A percentile compares a stretch with the other conserved stretches of the same genome.
These are phyloP conservation scores for Clonostachys rosea DNA, from an alignment of 2,329 filamentous ascomycete genomes.

Conservation along the genomic window DNA sequence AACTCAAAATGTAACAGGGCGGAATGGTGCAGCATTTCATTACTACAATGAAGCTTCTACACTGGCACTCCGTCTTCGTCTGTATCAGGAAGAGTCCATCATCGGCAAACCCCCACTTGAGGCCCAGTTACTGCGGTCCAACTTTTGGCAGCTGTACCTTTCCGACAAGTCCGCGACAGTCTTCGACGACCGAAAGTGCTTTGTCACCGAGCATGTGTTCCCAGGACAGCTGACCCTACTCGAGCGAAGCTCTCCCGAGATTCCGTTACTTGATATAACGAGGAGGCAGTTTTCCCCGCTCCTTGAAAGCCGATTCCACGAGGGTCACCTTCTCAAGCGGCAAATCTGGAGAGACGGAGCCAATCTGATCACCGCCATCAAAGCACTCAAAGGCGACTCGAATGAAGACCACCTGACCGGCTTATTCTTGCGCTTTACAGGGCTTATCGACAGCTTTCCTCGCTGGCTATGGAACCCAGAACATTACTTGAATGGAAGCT, in stretches of 20 bases:
- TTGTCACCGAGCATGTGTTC: neutral
- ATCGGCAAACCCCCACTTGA: neutral
- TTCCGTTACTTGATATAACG: neutral
- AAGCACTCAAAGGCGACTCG: neutral
- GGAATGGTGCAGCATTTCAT: slow-evolving; percentile 3
- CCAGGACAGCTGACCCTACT: neutral
- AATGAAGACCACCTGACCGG: neutral
- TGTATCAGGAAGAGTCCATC: slow-evolving; percentile 3
- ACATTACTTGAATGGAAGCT: neutral
- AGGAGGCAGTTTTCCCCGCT: neutral
- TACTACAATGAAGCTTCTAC: slow-evolving; percentile 1
- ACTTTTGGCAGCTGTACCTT: slow-evolving; percentile 5
- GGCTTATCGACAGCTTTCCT: neutral
- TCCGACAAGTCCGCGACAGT: slow-evolving; percentile 2
- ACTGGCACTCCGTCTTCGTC: slow-evolving; percentile 1
- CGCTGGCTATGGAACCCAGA: neutral
- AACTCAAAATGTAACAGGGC: slow-evolving; percentile 5
- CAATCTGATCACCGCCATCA: neutral
- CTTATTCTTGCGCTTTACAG: neutral
- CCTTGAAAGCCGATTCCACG: neutral
- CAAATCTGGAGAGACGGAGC: neutral
- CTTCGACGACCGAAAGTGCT: neutral
- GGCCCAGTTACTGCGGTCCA: slow-evolving; percentile 2
- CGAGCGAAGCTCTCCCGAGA: neutral
- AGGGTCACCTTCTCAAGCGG: neutral